Evolutionary conservation across 352 stramenopile genomes (phyloP), one percentile per base, ranked within the genome.

Genomic region (Phytopythium chamaehyphon): DNA sequence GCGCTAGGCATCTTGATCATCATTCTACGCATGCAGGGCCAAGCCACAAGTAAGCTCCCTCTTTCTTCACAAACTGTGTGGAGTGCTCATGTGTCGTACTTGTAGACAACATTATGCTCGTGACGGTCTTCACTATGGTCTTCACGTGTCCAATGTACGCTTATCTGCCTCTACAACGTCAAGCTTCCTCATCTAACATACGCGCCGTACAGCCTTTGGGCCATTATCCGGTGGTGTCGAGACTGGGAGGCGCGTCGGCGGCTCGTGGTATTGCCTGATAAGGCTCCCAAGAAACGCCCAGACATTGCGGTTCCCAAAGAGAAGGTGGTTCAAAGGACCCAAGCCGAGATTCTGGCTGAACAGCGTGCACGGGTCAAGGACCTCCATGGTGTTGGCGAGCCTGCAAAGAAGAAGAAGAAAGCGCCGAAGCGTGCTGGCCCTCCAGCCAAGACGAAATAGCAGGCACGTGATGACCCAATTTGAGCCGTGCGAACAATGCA

Each of bases 101-200:
- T 0, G 1, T 40, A 90, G 75, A 83, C 54, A 77, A 68, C 59
- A 89, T 88, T 42, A 84, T 93, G 75, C 55, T 88, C 38, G 66
- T 86, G 23, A 85, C 78, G 15, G 72, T 90, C 35, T 93, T 83
- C 65, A 87, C 77, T 6, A 84, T 93, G 77, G 79, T 86, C 24
- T 88, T 89, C 64, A 89, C 83, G 14, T 93, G 77, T 55, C 83
- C 83, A 9, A 90, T 79, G 78, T 89, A 67, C 22, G 64, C 42
- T 23, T 23, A 12, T 6, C 12, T n/a, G n/a, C 18, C 11, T 40
- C 8, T 22, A n/a, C 6, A 11, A 45, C 2, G 39, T 47, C 37
- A 11, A 40, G 22, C 37, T 31, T 0, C 5, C 14, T 9, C 31
- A 18, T 40, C 19, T 19, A 22, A 38, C 36, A 11, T 12, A 40